Base-by-base conservation (phyloP, 2,329 filamentous ascomycete species). In the Fusarium chlamydosporum region DNA sequence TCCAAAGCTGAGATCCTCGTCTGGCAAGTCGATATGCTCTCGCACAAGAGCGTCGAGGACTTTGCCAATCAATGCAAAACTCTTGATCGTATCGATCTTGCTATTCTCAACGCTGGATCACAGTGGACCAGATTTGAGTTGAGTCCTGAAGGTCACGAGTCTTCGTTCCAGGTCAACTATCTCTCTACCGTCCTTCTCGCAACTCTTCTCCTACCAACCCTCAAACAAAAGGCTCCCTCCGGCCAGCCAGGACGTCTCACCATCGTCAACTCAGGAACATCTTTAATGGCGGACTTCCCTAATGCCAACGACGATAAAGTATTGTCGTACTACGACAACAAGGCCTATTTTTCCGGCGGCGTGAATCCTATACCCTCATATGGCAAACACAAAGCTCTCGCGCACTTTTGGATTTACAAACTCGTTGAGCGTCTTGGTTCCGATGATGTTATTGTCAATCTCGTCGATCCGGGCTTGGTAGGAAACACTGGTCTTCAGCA, bases 21-120 rank as follows among this genome's bases (percentile, higher is more conserved):
- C 11, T 87, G 82, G 83, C 11, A 72, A 4, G 68, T 88, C n/a
- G 83, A 88, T 45, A 82, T 86, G 79, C 54, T 59, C 6, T 81
- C 77, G 0, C 84, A 85, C 50, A 73, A 78, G 3, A 85, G 82
- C 2, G 74, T 87, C 2, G 75, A 77, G 31, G 71, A 65, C 0
- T 87, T 87, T 57, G 79, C 76, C 0, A 53, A 53, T 1, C 76
- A 78, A 3, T 76, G 77, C n/a, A 68, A 78, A 9, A 74, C 52
- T 0, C 75, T 84, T 7, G 46, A 73, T 1, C 75, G 80, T 0
- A 71, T 86, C 20, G 82, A 86, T 67, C 78, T 82, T 27, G 79
- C 72, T 16, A 77, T 86, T 13, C 75, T 85, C 23, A 85, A 85
- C 53, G 83, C 84, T 2, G 84, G 81, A 0, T 31, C 80, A 2